These are phyloP conservation scores for Fonsecaea nubica DNA, from an alignment of 2,329 filamentous ascomycete genomes.

Conservation along the genomic window DNA sequence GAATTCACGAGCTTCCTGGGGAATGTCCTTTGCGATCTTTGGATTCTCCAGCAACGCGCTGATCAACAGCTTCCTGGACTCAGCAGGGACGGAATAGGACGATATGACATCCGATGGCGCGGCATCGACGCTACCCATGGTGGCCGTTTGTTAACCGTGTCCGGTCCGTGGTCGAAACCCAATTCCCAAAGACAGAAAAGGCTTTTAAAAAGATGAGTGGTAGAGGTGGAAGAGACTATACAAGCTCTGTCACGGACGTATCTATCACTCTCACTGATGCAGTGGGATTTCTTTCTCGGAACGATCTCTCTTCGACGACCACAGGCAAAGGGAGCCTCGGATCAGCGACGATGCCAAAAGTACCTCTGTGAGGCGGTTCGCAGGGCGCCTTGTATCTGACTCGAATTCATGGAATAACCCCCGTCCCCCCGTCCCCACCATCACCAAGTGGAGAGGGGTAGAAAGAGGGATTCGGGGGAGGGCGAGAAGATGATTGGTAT, in stretches of 20 bases:
- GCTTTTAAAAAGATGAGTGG: no score
- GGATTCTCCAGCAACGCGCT: conserved; percentile 59
- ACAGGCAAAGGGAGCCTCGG: not conserved
- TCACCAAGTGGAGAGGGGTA: conserved; percentile 1
- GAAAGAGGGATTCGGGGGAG: not conserved
- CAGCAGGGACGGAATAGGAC: conserved; percentile 24
- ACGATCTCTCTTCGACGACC: not conserved
- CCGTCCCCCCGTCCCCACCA: not conserved
- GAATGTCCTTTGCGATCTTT: conserved; percentile 56
- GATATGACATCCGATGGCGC: conserved; percentile 8
- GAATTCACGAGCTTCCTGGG: conserved; percentile 56
- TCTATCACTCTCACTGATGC: no score
- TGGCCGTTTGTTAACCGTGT: not conserved
- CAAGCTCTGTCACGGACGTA: no score
- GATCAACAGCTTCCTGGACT: conserved; percentile 24
- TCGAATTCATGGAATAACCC: not conserved
- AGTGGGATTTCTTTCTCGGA: no score
- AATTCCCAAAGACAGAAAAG: not conserved
- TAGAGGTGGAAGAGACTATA: no score
- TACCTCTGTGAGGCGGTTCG: no score
- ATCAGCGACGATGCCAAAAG: not conserved
- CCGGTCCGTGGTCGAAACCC: not conserved
- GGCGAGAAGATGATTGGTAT: not conserved
- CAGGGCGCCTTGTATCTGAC: not conserved
- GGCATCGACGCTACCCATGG: conserved; percentile 34